Evolutionary conservation across 2,329 filamentous ascomycete genomes (phyloP).

Genomic region (Phialocephala sp.): DNA sequence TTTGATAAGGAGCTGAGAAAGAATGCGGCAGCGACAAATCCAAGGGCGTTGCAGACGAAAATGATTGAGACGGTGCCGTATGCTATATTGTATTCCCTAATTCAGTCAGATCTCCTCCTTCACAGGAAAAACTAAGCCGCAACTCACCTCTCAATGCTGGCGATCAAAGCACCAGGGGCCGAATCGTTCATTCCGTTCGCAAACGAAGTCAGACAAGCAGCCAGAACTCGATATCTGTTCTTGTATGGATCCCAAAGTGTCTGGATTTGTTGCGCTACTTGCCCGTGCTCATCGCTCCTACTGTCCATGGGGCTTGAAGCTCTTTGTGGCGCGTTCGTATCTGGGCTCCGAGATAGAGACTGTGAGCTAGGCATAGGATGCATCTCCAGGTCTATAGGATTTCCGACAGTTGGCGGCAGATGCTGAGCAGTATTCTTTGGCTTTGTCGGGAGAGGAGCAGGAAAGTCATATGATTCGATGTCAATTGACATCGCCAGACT

Average conservation of each 20-base stretch:
- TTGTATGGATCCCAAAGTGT: conserved; percentile 52
- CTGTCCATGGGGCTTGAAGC: neutral
- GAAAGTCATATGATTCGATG: conserved; percentile 1
- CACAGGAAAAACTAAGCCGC: neutral
- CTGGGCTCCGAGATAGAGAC: neutral
- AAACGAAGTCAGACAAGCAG: conserved; percentile 68
- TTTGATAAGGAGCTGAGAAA: conserved; percentile 64
- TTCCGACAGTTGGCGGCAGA: neutral
- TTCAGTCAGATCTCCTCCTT: conserved; percentile 1
- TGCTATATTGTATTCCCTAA: conserved; percentile 69
- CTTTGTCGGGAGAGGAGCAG: neutral
- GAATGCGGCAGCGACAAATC: conserved; percentile 76
- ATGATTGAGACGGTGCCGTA: conserved; percentile 80
- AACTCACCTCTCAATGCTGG: conserved; percentile 71
- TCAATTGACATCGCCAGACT: conserved; percentile 2
- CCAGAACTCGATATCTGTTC: conserved; percentile 72
- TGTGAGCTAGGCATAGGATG: neutral
- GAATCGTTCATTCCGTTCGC: conserved; percentile 75
- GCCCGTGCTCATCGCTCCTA: neutral
- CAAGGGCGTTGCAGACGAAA: conserved; percentile 76
- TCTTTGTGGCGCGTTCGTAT: neutral
- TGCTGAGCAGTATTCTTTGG: neutral
- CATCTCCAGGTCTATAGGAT: neutral
- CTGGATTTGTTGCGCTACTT: conserved; percentile 16
- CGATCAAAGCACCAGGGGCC: conserved; percentile 77